A percentile compares a stretch with the other conserved stretches of the same genome.
Conservation (phyloP, 202 grass and related monocot genomes). For the Thinopyrum obtusiflorum region DNA sequence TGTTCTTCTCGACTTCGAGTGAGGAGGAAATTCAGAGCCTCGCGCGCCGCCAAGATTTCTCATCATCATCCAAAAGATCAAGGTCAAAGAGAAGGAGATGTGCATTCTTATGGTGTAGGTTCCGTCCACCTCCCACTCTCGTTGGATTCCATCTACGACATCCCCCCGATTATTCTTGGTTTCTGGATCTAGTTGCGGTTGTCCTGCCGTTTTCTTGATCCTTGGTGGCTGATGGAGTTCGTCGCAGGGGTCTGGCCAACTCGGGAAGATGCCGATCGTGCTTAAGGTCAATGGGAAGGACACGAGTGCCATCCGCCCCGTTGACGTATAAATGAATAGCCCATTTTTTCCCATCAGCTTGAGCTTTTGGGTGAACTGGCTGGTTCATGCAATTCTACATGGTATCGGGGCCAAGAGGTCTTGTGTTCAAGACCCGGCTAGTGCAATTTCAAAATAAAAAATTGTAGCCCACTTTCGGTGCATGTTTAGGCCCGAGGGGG, state of each 20-base stretch:
- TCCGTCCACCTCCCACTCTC: not conserved
- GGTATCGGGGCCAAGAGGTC: too few species aligned
- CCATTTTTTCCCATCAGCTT: too few species aligned
- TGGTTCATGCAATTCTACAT: too few species aligned
- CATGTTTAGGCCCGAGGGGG: too few species aligned
- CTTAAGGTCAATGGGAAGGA: conserved; percentile 88
- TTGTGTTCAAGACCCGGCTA: too few species aligned
- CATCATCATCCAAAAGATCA: conserved; percentile 89
- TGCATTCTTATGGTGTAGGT: conserved; percentile 94
- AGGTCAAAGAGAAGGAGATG: conserved; percentile 92
- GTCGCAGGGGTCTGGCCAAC: conserved; percentile 69
- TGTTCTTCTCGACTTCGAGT: too few species aligned
- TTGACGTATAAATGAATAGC: too few species aligned
- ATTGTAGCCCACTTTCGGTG: too few species aligned
- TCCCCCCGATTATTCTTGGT: not conserved
- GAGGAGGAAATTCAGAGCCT: not conserved
- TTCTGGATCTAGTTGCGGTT: not conserved
- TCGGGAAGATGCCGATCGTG: conserved; percentile 86
- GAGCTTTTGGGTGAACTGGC: too few species aligned
- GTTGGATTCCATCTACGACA: not conserved
- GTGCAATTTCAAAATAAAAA: too few species aligned
- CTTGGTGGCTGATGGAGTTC: not conserved
- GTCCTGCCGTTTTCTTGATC: not conserved
- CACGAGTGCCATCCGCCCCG: conserved; percentile 52
- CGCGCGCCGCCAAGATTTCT: conserved; percentile 45